Base-by-base conservation (phyloP, 2,329 filamentous ascomycete species). In the Nectriaceae sp. region DNA sequence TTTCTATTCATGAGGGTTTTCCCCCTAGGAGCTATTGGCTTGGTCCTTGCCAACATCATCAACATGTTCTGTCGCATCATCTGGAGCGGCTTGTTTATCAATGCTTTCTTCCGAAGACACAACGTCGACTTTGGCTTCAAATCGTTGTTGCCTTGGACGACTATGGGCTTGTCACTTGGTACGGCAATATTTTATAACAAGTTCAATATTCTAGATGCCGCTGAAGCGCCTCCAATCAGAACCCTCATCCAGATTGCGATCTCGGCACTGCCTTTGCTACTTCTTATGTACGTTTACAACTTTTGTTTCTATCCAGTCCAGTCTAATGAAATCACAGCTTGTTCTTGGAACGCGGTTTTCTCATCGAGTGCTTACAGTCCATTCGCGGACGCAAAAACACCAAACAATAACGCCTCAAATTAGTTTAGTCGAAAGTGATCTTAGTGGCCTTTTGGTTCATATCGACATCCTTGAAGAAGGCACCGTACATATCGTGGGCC, bases 401-500 rank as follows among this genome's bases (percentile, higher is more conserved):
- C 57, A 65, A 63, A 54, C 53, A 58, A 51, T 62, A 55, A 65
- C 50, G 33, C 44, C 46, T 40, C 40, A 38, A 50, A 49, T 46
- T 16, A 21, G 31, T 49, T 52, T 69, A 81, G 64, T 96, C 90
- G 75, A 97, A 97, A 40, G 84, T 92, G 67, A 97, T 96, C 78
- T 96, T 97, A 48, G 88, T 94, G 21, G 89, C 86, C 70, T 89
- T 87, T 73, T 93, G 88, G 68, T 82, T 89, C 69, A 86, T 86
- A 61, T 90, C 88, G 8, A 89, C 85, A 61, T 97, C 90, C 73
- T 94, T 96, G 79, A 89, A 96, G 69, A 97, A 97, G 24, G 91
- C 90, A 48, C 94, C 94, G 66, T 97, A 99, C 40, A 89, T 88
- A 64, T 91, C 89, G 74, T 99, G 94, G 41, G 85, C 83, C 90